These are phyloP conservation scores for Aspergillus aculeatus DNA, from an alignment of 2,329 filamentous ascomycete species.

Conservation along the genomic window DNA sequence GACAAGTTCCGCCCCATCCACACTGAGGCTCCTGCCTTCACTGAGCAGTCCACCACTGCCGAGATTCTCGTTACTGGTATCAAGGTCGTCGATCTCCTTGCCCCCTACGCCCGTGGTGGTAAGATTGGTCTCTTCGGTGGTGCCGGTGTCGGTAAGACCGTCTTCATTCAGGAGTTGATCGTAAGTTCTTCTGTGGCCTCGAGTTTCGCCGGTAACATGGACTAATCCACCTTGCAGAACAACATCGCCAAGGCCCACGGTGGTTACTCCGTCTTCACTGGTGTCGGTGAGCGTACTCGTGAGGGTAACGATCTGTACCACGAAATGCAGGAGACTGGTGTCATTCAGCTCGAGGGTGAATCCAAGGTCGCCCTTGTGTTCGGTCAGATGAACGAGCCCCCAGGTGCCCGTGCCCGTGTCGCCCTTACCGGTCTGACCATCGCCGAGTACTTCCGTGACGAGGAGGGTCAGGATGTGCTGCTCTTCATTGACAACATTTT, in stretches of 20 bases:
- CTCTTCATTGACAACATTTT: conserved; percentile 99
- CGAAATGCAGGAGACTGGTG: conserved; percentile 99
- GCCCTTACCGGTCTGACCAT: conserved; percentile 79
- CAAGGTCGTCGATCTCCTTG: conserved; percentile 99
- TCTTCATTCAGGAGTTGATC: conserved; percentile 99
- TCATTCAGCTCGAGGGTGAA: conserved; percentile 98
- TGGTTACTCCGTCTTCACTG: conserved; percentile 99
- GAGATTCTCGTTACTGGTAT: conserved; percentile 99
- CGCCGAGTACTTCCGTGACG: conserved; percentile 75
- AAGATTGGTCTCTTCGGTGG: conserved; percentile 99
- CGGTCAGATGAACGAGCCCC: conserved; percentile 99
- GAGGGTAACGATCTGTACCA: conserved; percentile 99
- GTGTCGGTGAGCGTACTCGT: conserved; percentile 99
- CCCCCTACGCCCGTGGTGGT: conserved; percentile 99
- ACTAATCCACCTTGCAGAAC: conserved; percentile 58
- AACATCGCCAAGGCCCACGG: conserved; percentile 99
- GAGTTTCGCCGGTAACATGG: background rate
- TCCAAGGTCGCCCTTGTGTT: conserved; percentile 99
- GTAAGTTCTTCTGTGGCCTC: conserved; percentile 47
- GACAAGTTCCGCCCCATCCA: conserved; percentile 87
- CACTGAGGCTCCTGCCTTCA: conserved; percentile 87
- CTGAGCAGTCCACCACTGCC: conserved; percentile 91
- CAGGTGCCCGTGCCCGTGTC: conserved; percentile 98
- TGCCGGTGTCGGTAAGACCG: conserved; percentile 99
- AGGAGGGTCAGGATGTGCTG: conserved; percentile 90